Evolutionary conservation across 176 grass and related monocot genomes (phyloP), one percentile per base, ranked within the genome.

Genomic region (Phoenix roebelenii): DNA sequence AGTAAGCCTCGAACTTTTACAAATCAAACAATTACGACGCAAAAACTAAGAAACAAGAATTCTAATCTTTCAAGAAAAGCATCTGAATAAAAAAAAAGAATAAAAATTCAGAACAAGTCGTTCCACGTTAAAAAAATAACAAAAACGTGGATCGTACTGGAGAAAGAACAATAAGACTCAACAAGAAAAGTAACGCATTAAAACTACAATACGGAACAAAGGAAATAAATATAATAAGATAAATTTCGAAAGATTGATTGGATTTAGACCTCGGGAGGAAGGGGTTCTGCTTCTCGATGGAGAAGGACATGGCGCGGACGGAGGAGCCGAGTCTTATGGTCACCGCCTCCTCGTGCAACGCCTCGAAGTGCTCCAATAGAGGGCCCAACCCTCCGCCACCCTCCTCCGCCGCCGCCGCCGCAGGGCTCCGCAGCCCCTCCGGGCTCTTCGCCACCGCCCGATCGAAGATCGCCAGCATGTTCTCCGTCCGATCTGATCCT

Each of bases 381-480:
- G 79, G 64, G 53, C 60, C 80, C 51, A 68, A 76, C 63, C 85
- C 80, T 20, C 10, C 58, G 17, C 50, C 69, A 0, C 63, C 78
- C 14, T 60, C 74, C 16, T 73, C 77, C 54, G 49, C 69, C 10
- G 67, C 55, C 3, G 5, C 28, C 71, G 80, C 54, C 16, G 85
- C n/a, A n/a, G n/a, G 90, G 68, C 82, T 80, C 66, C 83, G 80
- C 61, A 95, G 82, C 26, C 90, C 90, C 83, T 89, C 86, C 39
- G 90, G 90, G 64, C 82, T 70, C 86, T 84, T 89, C 50, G 90
- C 90, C 74, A 95, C 90, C 70, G 90, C 74, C 83, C 59, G 80
- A 79, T 84, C 83, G 80, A 95, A 95, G 52, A 89, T 64, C 14
- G 90, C 90, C 85, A 95, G 54, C 90, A 95, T 95, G 70, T 83